phyloP scores from a whole-genome alignment of 371 early-diverging fungal genomes.

The Mucor mucedo region DNA sequence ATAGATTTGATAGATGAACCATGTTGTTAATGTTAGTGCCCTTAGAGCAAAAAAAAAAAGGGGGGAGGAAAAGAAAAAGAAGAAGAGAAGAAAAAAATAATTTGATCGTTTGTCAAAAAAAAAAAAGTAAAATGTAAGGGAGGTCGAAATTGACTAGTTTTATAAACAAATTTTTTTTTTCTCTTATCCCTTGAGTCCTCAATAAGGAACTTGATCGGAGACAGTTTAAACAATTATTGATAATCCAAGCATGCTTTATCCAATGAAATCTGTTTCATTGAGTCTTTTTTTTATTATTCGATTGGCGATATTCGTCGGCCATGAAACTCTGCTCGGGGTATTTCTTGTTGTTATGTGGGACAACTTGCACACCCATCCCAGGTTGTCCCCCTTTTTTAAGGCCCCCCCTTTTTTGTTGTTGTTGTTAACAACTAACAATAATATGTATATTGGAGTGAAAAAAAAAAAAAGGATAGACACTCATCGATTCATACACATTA shows the following conservation, averaged over 20 bases:
- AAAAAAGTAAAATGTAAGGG: not conserved
- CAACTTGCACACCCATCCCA: too few relatives aligned
- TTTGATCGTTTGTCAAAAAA: too few relatives aligned
- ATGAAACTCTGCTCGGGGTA: conserved; percentile 9
- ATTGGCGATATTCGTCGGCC: not conserved
- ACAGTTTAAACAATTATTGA: conserved; percentile 11
- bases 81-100: not conserved
- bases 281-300: not conserved
- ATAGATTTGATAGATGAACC: conserved; percentile 26
- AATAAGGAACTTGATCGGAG: conserved; percentile 19
- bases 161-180: conserved; percentile 1
- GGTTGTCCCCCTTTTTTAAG: too few relatives aligned
- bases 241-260: conserved; percentile 6
- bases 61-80: conserved; percentile 7
- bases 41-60: not conserved
- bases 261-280: conserved; percentile 8
- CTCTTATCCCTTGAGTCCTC: not conserved
- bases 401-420: too few relatives aligned
- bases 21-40: not conserved
- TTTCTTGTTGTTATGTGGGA: not conserved
- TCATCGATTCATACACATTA: too few relatives aligned
- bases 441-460: not conserved
- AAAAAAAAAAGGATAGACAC: not conserved
- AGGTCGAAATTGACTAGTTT: not conserved
- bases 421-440: not conserved